Base-by-base conservation (phyloP, 1,139 yeast species). In the Yamadazyma pseudoaaseri region DNA sequence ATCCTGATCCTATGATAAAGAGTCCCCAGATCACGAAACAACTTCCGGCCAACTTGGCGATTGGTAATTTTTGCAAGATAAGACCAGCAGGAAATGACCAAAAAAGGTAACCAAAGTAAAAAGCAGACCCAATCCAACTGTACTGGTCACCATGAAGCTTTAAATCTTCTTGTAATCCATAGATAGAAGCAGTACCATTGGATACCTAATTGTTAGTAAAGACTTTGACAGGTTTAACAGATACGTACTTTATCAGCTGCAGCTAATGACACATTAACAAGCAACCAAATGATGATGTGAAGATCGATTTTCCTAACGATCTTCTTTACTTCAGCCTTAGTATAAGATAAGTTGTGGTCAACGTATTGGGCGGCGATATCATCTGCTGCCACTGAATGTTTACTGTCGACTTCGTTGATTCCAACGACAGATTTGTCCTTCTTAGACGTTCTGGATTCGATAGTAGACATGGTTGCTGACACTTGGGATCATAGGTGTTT, bases 121-220 rank as follows among this genome's bases (percentile, higher is more conserved):
- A 76, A 1, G 78, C 63, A 9, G 77, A 60, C 26, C 78, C 80
- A 11, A 65, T 62, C 80, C 80, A 76, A 3, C 76, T 60, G 47
- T 76, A 77, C 54, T 60, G 62, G 31, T 61, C 51, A 18, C 78
- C 76, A 10, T 44, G 48, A 79, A 77, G 73, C 5, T 65, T 41
- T 38, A 73, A 56, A 37, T 70, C 76, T 3, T 48, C 51, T 39
- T 66, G 54, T 27, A 79, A 58, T 2, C 84, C 85, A 63, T 78
- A 65, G 31, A 81, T 69, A 1, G 86, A 70, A 4, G 70, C 23
- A 53, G 39, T 35, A 18, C 29, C 35, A 15, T 31, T 34, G 5
- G 41, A 34, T 14, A 42, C 39, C 30, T 27, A 14, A 6, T 7
- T n/a, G 30, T 27, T 27, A 27, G 30, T 20, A 20, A n/a, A n/a